phyloP scores from a whole-genome alignment of 495 filamentous ascomycete genomes.

The Penicillium cataractarum region DNA sequence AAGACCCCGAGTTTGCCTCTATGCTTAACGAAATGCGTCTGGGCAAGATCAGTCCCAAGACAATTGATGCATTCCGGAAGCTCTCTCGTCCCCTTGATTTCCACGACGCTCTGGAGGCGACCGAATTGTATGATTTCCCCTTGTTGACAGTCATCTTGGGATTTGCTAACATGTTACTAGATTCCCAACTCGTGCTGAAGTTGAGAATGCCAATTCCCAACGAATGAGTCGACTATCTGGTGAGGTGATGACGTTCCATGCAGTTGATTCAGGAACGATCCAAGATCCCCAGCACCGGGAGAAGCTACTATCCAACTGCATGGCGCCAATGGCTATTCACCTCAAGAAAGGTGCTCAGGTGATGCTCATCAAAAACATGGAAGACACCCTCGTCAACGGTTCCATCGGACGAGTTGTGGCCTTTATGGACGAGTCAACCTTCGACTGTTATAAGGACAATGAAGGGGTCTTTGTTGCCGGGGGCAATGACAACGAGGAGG shows the following conservation, averaged over 20 bases:
- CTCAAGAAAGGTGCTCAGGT: constrained; percentile 94
- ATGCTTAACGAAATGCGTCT: constrained; percentile 99
- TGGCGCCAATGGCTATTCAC: constrained; percentile 77
- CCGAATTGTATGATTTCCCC: constrained; percentile 69
- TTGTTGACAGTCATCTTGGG: constrained; percentile 17
- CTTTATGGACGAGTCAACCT: constrained; percentile 84
- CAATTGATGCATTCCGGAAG: constrained; percentile 69
- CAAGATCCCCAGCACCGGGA: constrained; percentile 68
- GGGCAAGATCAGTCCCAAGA: constrained; percentile 71
- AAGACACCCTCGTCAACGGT: constrained; percentile 91
- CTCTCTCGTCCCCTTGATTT: constrained; percentile 72
- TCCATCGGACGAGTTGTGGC: constrained; percentile 82
- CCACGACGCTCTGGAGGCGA: constrained; percentile 80
- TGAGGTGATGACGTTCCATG: constrained; percentile 65
- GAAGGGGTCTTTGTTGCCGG: constrained; percentile 54
- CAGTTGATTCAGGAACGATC: constrained; percentile 75
- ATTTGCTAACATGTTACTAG: constrained; percentile 51
- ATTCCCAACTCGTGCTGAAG: constrained; percentile 88
- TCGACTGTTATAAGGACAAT: constrained; percentile 63
- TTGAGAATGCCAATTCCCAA: constrained; percentile 79
- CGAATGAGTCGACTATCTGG: constrained; percentile 75
- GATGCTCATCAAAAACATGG: constrained; percentile 99
- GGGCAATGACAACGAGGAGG: constrained; percentile 45
- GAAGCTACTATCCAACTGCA: constrained; percentile 83
- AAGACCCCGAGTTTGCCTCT: constrained; percentile 85